Evolutionary conservation across 305 asterid genomes (phyloP).

Genomic region (Fraxinus latifolia): DNA sequence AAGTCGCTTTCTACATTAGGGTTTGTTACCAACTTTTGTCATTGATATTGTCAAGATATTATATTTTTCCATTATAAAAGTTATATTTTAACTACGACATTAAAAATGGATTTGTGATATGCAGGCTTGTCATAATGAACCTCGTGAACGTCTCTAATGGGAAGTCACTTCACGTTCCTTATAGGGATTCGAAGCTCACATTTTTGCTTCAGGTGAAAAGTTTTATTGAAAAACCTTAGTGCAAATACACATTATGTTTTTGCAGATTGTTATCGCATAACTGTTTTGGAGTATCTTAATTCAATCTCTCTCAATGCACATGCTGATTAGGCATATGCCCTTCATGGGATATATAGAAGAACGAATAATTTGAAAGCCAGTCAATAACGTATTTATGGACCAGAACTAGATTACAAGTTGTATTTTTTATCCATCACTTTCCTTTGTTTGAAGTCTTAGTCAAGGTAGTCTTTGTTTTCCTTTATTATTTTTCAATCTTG

Average conservation of each 20-base stretch:
- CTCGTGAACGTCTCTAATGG: constrained; percentile 85
- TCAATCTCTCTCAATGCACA: constrained; percentile 3
- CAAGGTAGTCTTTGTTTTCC: not conserved
- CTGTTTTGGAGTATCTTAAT: not conserved
- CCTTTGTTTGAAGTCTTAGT: not conserved
- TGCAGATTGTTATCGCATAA: not conserved
- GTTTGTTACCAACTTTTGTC: constrained; percentile 37
- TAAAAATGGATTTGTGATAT: constrained; percentile 18
- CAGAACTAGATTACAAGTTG: not conserved
- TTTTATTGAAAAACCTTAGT: constrained; percentile 18
- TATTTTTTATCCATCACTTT: not conserved
- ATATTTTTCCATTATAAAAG: constrained; percentile 13
- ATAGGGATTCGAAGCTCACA: constrained; percentile 96
- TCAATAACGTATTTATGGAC: not conserved
- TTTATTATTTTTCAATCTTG: not conserved
- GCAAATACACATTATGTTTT: not conserved
- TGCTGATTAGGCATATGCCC: not conserved
- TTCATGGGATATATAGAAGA: not conserved
- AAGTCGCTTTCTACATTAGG: constrained; percentile 96
- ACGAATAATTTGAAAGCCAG: constrained; percentile 8
- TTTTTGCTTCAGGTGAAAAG: constrained; percentile 88
- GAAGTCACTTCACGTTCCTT: constrained; percentile 86
- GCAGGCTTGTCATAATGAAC: constrained; percentile 96
- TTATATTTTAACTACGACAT: constrained; percentile 11
- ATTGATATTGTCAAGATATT: constrained; percentile 14